Percentiles rank a stretch among this genome's conserved stretches.
phyloP scores from a whole-genome alignment of 2,329 filamentous ascomycete genomes.

The Diplodia seriata region DNA sequence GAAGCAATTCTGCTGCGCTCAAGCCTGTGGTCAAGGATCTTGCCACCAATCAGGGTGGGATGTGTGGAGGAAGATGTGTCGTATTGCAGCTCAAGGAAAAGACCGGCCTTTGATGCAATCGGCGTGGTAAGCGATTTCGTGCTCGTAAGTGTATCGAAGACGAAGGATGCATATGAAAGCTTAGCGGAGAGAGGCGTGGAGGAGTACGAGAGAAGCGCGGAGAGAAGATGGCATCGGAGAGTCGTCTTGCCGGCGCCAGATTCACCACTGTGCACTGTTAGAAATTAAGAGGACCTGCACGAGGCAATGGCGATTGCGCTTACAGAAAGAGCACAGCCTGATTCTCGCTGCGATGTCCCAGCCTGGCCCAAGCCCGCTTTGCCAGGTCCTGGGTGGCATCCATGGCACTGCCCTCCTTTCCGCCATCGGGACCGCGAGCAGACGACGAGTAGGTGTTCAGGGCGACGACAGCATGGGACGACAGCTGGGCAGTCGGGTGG shows the following conservation, averaged over 20 bases:
- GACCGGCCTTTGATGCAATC: constrained; percentile 91
- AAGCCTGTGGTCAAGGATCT: constrained; percentile 89
- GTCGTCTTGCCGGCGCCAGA: constrained; percentile 97
- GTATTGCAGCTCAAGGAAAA: constrained; percentile 97
- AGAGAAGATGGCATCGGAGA: constrained; percentile 84
- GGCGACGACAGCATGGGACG: constrained; percentile 88
- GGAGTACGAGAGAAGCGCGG: constrained; percentile 84
- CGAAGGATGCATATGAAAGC: constrained; percentile 88
- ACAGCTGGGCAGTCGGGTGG: constrained; percentile 84
- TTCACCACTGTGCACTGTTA: constrained; percentile 73
- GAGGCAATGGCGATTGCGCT: constrained; percentile 49
- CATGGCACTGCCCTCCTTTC: constrained; percentile 89
- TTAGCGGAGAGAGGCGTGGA: constrained; percentile 93
- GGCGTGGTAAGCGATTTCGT: constrained; percentile 96
- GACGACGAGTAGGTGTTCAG: constrained; percentile 95
- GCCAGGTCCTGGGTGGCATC: constrained; percentile 93
- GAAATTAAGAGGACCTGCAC: neutral
- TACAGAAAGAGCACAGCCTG: constrained; percentile 93
- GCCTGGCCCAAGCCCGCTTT: constrained; percentile 79
- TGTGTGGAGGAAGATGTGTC: constrained; percentile 85
- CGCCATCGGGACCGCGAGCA: constrained; percentile 85
- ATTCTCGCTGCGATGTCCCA: constrained; percentile 89
- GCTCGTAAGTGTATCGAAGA: constrained; percentile 95
- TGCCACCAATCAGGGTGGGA: constrained; percentile 89
- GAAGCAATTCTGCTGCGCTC: constrained; percentile 90